phyloP scores from a whole-genome alignment of 2,329 filamentous ascomycete species.

The Alternaria sp. region DNA sequence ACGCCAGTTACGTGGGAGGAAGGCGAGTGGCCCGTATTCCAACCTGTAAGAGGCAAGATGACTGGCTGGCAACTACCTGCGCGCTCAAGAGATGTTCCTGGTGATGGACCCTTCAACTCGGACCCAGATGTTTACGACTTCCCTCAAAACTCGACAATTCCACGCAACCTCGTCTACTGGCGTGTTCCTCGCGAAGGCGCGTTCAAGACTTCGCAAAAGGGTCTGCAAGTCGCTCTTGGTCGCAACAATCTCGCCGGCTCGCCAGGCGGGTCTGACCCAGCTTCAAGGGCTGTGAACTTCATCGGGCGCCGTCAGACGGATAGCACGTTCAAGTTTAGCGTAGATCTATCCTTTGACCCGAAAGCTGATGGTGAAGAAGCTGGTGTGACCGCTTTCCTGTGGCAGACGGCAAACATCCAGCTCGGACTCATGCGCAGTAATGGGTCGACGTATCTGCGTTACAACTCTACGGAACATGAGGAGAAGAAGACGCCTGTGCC shows the following conservation, averaged over 20 bases:
- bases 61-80: conserved; percentile 50
- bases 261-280: conserved; percentile 52
- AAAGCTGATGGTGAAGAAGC: conserved; percentile 54
- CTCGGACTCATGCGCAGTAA: conserved; percentile 42
- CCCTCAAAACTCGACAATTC: conserved; percentile 51
- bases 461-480: conserved; percentile 46
- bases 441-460: conserved; percentile 47
- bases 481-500: conserved; percentile 50
- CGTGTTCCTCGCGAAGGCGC: conserved; percentile 29
- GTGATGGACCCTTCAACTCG: conserved; percentile 48
- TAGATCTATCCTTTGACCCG: conserved; percentile 51
- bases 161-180: conserved; percentile 62
- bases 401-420: conserved; percentile 60
- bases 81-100: conserved; percentile 42
- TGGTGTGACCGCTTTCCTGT: conserved; percentile 61
- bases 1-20: conserved; percentile 33
- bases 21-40: conserved; percentile 55
- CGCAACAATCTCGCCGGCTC: conserved; percentile 60
- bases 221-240: conserved; percentile 51
- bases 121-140: conserved; percentile 58
- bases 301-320: conserved; percentile 61
- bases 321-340: conserved; percentile 59
- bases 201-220: conserved; percentile 9
- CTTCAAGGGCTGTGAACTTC: conserved; percentile 57
- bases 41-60: conserved; percentile 53